Conservation (phyloP, 768 basidiomycete genomes). For the Hygrocybe coccinea region DNA sequence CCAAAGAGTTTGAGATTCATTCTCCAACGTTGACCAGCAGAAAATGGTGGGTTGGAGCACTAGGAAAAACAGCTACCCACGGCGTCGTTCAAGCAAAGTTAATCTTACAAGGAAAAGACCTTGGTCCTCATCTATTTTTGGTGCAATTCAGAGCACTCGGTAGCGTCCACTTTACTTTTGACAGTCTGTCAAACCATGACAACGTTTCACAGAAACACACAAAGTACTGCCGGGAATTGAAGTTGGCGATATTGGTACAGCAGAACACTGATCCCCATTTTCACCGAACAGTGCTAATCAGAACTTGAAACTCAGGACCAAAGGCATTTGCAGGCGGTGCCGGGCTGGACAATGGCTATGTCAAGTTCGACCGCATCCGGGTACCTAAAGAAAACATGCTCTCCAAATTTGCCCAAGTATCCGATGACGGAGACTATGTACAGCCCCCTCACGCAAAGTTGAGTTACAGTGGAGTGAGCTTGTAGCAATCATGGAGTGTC, state of each 20-base stretch:
- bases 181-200: not conserved
- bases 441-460: slow-evolving; percentile 69
- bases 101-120: slow-evolving; percentile 53
- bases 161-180: slow-evolving; percentile 21
- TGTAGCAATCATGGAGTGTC: not conserved
- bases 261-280: not conserved
- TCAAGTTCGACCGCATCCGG: slow-evolving; percentile 57
- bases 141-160: slow-evolving; percentile 62
- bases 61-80: slow-evolving; percentile 70
- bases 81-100: slow-evolving; percentile 74
- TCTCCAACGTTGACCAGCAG: slow-evolving; percentile 69
- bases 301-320: slow-evolving; percentile 40
- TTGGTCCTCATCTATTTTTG: slow-evolving; percentile 74
- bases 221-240: slow-evolving; percentile 53
- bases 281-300: not conserved
- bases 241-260: slow-evolving; percentile 63
- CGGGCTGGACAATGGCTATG: slow-evolving; percentile 64
- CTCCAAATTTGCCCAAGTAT: slow-evolving; percentile 66
- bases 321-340: slow-evolving; percentile 49
- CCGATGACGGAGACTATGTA: slow-evolving; percentile 57
- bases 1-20: slow-evolving; percentile 67
- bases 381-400: slow-evolving; percentile 72
- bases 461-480: slow-evolving; percentile 67
- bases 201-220: slow-evolving; percentile 47
- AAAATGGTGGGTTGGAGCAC: slow-evolving; percentile 81